These are phyloP conservation scores for Tuber umbilicatum DNA, from an alignment of 495 filamentous ascomycete species.

Conservation along the genomic window DNA sequence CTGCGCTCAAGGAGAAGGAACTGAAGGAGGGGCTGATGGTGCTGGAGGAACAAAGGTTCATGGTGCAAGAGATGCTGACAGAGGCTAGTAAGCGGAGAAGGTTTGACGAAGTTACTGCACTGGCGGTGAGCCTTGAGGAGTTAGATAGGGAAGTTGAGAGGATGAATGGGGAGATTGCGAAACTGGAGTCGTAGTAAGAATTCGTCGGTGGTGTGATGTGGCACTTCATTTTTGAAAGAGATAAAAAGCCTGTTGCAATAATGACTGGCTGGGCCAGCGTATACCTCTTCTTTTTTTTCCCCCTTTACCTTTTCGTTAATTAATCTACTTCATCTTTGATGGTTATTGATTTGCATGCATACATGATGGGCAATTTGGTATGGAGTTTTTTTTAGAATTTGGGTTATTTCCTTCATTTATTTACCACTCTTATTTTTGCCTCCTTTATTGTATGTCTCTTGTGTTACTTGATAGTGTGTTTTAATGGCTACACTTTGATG, in stretches of 20 bases:
- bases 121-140: conserved; percentile 77
- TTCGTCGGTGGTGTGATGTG: background rate
- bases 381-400: background rate
- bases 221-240: background rate
- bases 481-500: background rate
- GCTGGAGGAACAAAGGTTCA: conserved; percentile 87
- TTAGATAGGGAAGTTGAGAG: conserved; percentile 73
- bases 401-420: background rate
- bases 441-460: background rate
- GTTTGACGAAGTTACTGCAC: conserved; percentile 80
- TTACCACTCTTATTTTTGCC: background rate
- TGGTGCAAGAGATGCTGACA: conserved; percentile 81
- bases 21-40: conserved; percentile 77
- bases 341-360: background rate
- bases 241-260: background rate
- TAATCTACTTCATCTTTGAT: background rate
- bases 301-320: background rate
- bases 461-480: background rate
- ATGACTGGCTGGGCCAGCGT: background rate
- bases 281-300: background rate
- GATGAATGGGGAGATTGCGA: conserved; percentile 51
- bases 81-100: conserved; percentile 71
- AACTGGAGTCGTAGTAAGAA: conserved; percentile 46
- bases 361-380: background rate
- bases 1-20: conserved; percentile 79